Percentiles rank a stretch among this genome's conserved stretches.
Evolutionary conservation across 1,284 basidiomycete species (phyloP).

Genomic region (Thecaphora thlaspeos): DNA sequence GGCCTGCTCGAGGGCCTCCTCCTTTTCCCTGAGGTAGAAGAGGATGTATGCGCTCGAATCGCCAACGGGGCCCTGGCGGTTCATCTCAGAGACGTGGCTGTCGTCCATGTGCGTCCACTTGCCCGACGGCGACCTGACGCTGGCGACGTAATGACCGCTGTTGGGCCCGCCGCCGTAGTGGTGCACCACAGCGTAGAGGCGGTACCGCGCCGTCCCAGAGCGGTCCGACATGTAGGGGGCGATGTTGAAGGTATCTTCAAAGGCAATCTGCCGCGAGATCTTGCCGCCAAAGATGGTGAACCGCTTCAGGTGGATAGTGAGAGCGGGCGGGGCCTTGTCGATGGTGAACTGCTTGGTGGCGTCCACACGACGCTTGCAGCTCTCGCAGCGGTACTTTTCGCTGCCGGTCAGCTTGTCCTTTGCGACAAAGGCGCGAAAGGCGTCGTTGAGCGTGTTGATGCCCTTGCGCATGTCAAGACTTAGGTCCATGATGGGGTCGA

Average conservation of each 20-base stretch:
- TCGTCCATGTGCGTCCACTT: slow-evolving; percentile 94
- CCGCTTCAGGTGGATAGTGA: slow-evolving; percentile 95
- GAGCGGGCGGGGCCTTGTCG: slow-evolving; percentile 80
- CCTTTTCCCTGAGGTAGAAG: slow-evolving; percentile 75
- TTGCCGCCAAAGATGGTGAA: slow-evolving; percentile 77
- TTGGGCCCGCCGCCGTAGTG: slow-evolving; percentile 90
- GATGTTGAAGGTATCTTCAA: slow-evolving; percentile 75
- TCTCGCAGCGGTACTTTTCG: slow-evolving; percentile 98
- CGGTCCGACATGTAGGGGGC: slow-evolving; percentile 77
- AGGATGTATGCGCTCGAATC: slow-evolving; percentile 87
- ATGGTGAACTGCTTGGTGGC: slow-evolving; percentile 87
- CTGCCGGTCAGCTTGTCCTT: slow-evolving; percentile 80
- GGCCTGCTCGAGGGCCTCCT: slow-evolving; percentile 25
- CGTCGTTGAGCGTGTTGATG: slow-evolving; percentile 68
- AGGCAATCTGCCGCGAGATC: slow-evolving; percentile 71
- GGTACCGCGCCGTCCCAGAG: slow-evolving; percentile 67
- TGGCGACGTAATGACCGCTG: slow-evolving; percentile 92
- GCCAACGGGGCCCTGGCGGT: slow-evolving; percentile 57
- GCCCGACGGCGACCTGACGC: slow-evolving; percentile 72
- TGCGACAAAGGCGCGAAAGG: slow-evolving; percentile 78
- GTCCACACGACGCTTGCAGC: slow-evolving; percentile 82
- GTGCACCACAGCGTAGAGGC: slow-evolving; percentile 85
- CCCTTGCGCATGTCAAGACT: slow-evolving; percentile 63
- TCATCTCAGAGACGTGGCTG: slow-evolving; percentile 66
- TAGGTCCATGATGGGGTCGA: slow-evolving; percentile 90